A percentile compares a stretch with the other conserved stretches of the same genome.
These are phyloP conservation scores for Corchorus capsularis DNA, from an alignment of 345 rosid species.

Conservation along the genomic window DNA sequence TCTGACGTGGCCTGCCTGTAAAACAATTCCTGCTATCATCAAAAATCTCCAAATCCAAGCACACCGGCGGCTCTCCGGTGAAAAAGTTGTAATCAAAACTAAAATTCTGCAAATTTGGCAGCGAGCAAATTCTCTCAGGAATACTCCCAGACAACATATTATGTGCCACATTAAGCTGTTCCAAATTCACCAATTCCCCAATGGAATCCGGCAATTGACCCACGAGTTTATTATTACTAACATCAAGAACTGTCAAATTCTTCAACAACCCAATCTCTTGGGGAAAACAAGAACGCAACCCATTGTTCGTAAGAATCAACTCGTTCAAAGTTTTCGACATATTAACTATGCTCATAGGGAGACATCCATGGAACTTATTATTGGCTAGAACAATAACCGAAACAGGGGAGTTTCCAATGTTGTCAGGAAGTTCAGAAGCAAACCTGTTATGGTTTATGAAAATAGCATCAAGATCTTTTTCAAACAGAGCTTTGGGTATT, in stretches of 20 bases:
- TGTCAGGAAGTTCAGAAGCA: slow-evolving; percentile 57
- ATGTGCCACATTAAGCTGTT: slow-evolving; percentile 56
- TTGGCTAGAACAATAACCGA: slow-evolving; percentile 70
- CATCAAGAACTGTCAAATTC: slow-evolving; percentile 64
- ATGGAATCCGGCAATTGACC: slow-evolving; percentile 58
- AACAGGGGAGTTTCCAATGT: slow-evolving; percentile 70
- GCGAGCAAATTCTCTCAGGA: slow-evolving; percentile 51
- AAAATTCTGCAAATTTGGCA: slow-evolving; percentile 60
- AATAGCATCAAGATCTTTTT: slow-evolving; percentile 74
- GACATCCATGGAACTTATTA: slow-evolving; percentile 67
- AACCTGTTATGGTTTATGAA: slow-evolving; percentile 79
- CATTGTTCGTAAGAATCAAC: slow-evolving; percentile 59
- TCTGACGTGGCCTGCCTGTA: slow-evolving; percentile 41
- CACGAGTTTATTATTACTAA: slow-evolving; percentile 57
- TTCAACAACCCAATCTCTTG: slow-evolving; percentile 53
- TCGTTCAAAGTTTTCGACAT: slow-evolving; percentile 74
- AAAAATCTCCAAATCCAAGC: slow-evolving; percentile 38
- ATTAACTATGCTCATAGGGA: slow-evolving; percentile 61
- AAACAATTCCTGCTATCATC: slow-evolving; percentile 62
- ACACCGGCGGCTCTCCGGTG: slow-evolving; percentile 45
- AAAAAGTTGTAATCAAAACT: slow-evolving; percentile 59
- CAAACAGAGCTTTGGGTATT: slow-evolving; percentile 60
- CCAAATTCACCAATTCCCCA: slow-evolving; percentile 54
- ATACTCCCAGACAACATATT: slow-evolving; percentile 65
- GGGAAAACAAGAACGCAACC: slow-evolving; percentile 65